Percentiles rank a stretch among this genome's conserved stretches.
Evolutionary conservation across 2,329 filamentous ascomycete species (phyloP).

Genomic region (Fusarium mangiferae): DNA sequence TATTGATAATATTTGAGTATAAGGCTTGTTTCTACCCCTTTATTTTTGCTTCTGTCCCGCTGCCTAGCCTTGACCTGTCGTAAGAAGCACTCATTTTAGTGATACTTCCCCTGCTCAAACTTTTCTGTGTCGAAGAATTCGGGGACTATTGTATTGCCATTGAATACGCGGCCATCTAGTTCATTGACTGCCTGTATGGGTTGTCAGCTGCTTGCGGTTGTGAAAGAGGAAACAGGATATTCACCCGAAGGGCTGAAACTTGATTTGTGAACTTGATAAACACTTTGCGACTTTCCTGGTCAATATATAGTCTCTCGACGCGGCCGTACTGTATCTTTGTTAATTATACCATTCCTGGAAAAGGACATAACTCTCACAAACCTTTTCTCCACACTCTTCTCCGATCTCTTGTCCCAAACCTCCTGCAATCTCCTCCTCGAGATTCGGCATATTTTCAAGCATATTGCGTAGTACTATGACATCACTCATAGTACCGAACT

Average conservation of each 20-base stretch:
- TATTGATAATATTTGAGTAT: background rate
- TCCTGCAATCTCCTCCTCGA: constrained; percentile 79
- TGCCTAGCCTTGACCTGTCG: background rate
- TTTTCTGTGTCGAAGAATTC: constrained; percentile 84
- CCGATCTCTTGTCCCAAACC: constrained; percentile 93
- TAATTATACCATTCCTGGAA: constrained; percentile 4
- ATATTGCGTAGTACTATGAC: constrained; percentile 87
- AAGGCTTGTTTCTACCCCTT: background rate
- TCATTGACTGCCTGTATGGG: constrained; percentile 81
- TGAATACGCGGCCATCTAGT: constrained; percentile 87
- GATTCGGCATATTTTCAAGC: constrained; percentile 82
- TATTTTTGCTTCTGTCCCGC: background rate
- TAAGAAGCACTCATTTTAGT: background rate
- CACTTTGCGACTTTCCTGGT: constrained; percentile 72
- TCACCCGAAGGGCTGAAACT: constrained; percentile 83
- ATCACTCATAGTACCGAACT: constrained; percentile 79
- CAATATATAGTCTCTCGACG: constrained; percentile 82
- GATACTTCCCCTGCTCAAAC: constrained; percentile 76
- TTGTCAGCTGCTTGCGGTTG: constrained; percentile 1
- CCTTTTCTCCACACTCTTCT: constrained; percentile 87
- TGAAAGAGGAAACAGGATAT: constrained; percentile 47
- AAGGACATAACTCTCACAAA: constrained; percentile 42
- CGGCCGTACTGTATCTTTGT: constrained; percentile 73
- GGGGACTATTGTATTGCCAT: constrained; percentile 84
- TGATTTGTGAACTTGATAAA: constrained; percentile 94